phyloP scores from a whole-genome alignment of 2,329 filamentous ascomycete genomes.

The Fusarium papillatum region DNA sequence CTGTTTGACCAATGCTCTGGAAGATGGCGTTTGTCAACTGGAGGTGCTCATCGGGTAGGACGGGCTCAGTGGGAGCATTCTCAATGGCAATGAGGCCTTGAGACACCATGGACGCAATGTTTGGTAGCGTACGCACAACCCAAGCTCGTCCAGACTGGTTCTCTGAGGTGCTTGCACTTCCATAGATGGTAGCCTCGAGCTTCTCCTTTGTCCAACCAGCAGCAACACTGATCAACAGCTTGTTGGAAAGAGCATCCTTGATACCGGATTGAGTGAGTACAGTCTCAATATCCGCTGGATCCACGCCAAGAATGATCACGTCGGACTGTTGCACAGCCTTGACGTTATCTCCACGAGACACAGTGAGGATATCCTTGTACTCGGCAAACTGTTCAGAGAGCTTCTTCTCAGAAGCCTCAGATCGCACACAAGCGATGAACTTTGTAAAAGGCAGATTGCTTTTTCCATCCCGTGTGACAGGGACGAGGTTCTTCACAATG shows the following conservation, averaged over 20 bases:
- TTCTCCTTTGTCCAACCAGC: slow-evolving; percentile 61
- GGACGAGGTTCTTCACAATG: slow-evolving; percentile 43
- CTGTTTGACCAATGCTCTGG: slow-evolving; percentile 64
- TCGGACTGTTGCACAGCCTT: slow-evolving; percentile 51
- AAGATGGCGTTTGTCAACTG: slow-evolving; percentile 62
- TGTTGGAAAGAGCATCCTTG: slow-evolving; percentile 53
- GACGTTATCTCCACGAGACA: slow-evolving; percentile 50
- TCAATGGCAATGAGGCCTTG: slow-evolving; percentile 52
- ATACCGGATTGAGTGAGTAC: slow-evolving; percentile 55
- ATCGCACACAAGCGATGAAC: slow-evolving; percentile 48
- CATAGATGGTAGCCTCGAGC: slow-evolving; percentile 53
- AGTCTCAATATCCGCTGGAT: slow-evolving; percentile 57
- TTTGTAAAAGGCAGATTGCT: slow-evolving; percentile 38
- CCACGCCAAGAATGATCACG: slow-evolving; percentile 60
- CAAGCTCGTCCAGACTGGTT: slow-evolving; percentile 35
- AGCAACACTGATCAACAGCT: slow-evolving; percentile 64
- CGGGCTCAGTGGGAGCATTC: slow-evolving; percentile 29
- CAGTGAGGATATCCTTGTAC: slow-evolving; percentile 23
- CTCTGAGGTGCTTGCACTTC: slow-evolving; percentile 26
- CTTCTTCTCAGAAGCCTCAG: slow-evolving; percentile 38
- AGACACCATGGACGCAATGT: slow-evolving; percentile 50
- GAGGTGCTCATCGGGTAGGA: slow-evolving; percentile 35
- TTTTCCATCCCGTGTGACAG: slow-evolving; percentile 10
- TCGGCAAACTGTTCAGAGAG: slow-evolving; percentile 38
- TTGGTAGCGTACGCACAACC: slow-evolving; percentile 51